Base-by-base conservation (phyloP, 2,329 filamentous ascomycete genomes). In the Ascochyta rabiei region DNA sequence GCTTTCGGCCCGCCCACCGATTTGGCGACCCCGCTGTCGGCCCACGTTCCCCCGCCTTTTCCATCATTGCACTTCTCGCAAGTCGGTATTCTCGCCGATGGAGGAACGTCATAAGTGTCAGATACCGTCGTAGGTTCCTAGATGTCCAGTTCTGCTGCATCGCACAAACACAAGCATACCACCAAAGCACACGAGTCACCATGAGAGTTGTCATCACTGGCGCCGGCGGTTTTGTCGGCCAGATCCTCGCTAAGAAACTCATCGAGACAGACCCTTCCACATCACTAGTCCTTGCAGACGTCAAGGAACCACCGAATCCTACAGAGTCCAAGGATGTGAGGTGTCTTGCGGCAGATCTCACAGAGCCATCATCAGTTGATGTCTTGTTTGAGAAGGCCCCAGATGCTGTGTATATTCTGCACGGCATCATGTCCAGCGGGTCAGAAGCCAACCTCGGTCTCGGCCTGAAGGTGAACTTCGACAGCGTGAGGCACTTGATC, bases 371-470 rank as follows among this genome's bases (percentile, higher is more conserved):
- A 31, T 58, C 65, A 15, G 67, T 63, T 34, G 55, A 68, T 31
- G 55, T 56, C 1, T 52, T 74, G 7, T 66, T 73, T 16, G 61
- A 63, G 13, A 61, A 62, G 41, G 45, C 53, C n/a, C 71, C 71
- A 6, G 71, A 73, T 63, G 71, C 66, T 4, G 63, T 74, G 13
- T 88, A 85, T 73, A 77, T 86, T 63, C 84, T 88, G 69, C 86
- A 88, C 71, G 86, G 86, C 58, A 86, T 88, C 77, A 88, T 88
- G 86, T 87, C 85, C 0, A 81, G 82, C 12, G 84, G 84, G 6
- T 82, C 84, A 15, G 85, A 88, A 72, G 82, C 82, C 37, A 80
- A 87, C 72, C 84, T 83, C 59, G 82, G 84, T 45, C 76, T 86
- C 1, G 84, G 84, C 2, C 77, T 86, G 57, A 77, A 75, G 35